Conservation (phyloP, 345 rosid species). For the Eutrema japonicum region DNA sequence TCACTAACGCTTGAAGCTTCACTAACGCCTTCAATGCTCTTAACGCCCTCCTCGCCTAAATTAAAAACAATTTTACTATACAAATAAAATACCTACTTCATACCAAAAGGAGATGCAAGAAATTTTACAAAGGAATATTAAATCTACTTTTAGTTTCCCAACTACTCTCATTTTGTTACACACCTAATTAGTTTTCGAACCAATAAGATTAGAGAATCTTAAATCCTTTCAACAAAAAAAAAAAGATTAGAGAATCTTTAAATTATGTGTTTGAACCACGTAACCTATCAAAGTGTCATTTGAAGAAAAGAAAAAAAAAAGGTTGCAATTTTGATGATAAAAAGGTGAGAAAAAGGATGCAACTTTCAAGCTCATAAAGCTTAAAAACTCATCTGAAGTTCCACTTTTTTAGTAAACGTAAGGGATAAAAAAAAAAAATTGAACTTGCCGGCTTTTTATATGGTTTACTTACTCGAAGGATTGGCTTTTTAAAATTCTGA, state of each 20-base stretch:
- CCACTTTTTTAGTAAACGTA: background rate
- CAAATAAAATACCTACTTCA: background rate
- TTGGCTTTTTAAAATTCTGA: background rate
- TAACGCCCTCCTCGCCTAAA: slow-evolving; percentile 88
- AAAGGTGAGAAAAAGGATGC: slow-evolving; percentile 6
- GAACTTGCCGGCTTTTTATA: background rate
- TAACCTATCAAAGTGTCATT: background rate
- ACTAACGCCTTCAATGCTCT: slow-evolving; percentile 90
- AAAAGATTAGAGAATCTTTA: background rate
- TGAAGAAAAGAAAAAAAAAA: background rate
- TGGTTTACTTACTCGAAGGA: background rate
- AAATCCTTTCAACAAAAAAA: no score
- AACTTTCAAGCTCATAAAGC: slow-evolving; percentile 30
- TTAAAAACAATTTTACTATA: slow-evolving; percentile 7
- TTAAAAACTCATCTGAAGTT: slow-evolving; percentile 3
- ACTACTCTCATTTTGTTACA: slow-evolving; percentile 9
- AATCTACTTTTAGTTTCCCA: slow-evolving; percentile 4
- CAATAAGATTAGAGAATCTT: slow-evolving; percentile 8
- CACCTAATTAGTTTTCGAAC: slow-evolving; percentile 1
- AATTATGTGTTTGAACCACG: background rate
- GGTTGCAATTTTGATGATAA: slow-evolving; percentile 6
- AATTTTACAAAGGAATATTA: background rate
- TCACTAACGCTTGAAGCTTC: slow-evolving; percentile 93
- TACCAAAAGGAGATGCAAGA: background rate
- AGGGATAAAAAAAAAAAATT: background rate